Conservation (phyloP, 306 rosid genomes). For the Glycine latifolia region DNA sequence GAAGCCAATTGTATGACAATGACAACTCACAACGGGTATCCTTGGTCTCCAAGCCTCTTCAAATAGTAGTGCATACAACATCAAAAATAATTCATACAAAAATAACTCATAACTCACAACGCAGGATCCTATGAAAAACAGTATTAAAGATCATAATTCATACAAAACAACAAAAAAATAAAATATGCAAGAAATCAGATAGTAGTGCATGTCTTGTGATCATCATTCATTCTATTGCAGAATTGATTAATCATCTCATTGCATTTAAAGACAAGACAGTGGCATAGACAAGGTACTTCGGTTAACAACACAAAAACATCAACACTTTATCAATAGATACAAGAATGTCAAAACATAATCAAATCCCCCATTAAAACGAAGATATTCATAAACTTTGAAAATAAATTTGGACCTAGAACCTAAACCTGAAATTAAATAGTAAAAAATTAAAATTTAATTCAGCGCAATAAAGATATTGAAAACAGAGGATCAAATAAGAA, state of each 20-base stretch:
- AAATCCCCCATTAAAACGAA: neutral
- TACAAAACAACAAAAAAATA: too few relatives aligned
- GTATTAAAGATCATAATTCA: neutral
- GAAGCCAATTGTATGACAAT: too few relatives aligned
- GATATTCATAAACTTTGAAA: neutral
- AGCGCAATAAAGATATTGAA: too few relatives aligned
- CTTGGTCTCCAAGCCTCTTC: too few relatives aligned
- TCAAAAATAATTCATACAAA: too few relatives aligned
- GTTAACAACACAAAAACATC: neutral
- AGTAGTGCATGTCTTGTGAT: slow-evolving; percentile 82
- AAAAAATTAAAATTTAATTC: neutral
- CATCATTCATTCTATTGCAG: slow-evolving; percentile 70
- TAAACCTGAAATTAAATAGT: neutral
- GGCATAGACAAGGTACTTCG: neutral
- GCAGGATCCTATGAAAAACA: neutral
- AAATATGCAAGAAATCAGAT: slow-evolving; percentile 67
- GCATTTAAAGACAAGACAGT: slow-evolving; percentile 26
- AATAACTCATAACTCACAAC: too few relatives aligned
- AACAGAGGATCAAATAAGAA: slow-evolving; percentile 57
- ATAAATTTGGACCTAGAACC: neutral
- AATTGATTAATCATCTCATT: slow-evolving; percentile 59
- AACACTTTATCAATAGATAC: neutral
- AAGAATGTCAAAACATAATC: neutral
- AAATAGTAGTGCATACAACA: too few relatives aligned
- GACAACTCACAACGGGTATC: too few relatives aligned